These are phyloP conservation scores for Apiospora hydei DNA, from an alignment of 2,329 filamentous ascomycete genomes.

Conservation along the genomic window DNA sequence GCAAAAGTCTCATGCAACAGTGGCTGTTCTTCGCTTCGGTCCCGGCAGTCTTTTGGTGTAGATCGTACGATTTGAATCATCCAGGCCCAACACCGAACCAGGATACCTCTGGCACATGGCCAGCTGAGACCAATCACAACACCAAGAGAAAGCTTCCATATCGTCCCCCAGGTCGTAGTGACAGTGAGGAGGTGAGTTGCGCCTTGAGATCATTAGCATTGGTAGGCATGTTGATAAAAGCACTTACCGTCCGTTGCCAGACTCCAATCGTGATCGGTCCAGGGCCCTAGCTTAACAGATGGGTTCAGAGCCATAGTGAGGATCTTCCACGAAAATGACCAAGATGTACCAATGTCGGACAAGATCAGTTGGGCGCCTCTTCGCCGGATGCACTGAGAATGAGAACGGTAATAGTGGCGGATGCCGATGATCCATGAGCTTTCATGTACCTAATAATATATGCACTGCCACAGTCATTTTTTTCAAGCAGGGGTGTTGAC, in stretches of 20 bases:
- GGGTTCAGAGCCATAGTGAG: not conserved
- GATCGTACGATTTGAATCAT: not conserved
- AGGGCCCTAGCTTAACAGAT: not conserved
- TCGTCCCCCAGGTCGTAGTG: not conserved
- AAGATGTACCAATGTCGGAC: too few species aligned
- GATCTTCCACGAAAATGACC: not conserved
- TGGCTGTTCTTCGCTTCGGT: not conserved
- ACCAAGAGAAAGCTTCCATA: not conserved
- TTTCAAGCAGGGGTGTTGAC: not conserved
- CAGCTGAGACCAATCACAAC: not conserved
- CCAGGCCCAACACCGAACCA: not conserved
- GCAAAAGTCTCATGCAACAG: not conserved
- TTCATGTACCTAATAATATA: too few species aligned
- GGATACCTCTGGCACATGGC: not conserved
- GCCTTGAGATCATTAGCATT: not conserved
- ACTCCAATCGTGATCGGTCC: not conserved
- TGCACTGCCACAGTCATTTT: not conserved
- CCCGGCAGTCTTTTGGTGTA: too few species aligned
- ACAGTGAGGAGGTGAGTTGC: not conserved
- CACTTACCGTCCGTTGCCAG: not conserved
- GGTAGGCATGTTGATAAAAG: too few species aligned
- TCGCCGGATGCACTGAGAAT: not conserved
- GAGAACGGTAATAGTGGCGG: not conserved
- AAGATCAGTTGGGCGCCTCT: too few species aligned
- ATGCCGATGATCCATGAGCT: too few species aligned